These are phyloP conservation scores for Cyberlindnera subsufficiens DNA, from an alignment of 805 yeast species.

Conservation along the genomic window DNA sequence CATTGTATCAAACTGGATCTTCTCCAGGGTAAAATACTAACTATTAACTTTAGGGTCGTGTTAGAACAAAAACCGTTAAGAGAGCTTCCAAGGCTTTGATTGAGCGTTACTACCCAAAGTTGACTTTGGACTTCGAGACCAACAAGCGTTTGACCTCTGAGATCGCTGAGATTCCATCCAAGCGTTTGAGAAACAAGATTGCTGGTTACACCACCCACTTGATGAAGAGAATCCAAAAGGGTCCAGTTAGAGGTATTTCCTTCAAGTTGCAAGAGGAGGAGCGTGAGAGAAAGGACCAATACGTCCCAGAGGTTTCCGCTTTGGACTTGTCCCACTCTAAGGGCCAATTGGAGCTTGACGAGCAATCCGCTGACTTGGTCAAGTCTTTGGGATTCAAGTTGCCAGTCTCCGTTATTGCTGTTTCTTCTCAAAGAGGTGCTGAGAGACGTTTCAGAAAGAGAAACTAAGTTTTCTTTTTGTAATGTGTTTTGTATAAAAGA, in stretches of 20 bases:
- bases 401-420: conserved; percentile 80
- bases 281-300: conserved; percentile 99
- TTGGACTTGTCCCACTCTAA: conserved; percentile 95
- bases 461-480: conserved; percentile 42
- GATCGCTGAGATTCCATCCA: conserved; percentile 98
- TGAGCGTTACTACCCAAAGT: conserved; percentile 99
- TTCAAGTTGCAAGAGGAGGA: conserved; percentile 99
- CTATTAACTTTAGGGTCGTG: conserved; percentile 76
- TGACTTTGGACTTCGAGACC: conserved; percentile 98
- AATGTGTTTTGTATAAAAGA: conserved; percentile 16
- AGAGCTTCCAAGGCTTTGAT: conserved; percentile 99
- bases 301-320: conserved; percentile 99
- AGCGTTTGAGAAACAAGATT: conserved; percentile 99
- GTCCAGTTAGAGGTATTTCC: conserved; percentile 99
- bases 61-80: conserved; percentile 99
- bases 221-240: conserved; percentile 99
- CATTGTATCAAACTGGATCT: too few relatives aligned
- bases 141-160: conserved; percentile 99
- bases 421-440: conserved; percentile 83
- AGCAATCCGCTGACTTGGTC: conserved; percentile 93
- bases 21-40: conserved; percentile 12
- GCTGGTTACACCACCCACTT: conserved; percentile 99
- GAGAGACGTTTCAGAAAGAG: conserved; percentile 91
- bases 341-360: conserved; percentile 94
- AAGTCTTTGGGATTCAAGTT: conserved; percentile 88